phyloP scores from a whole-genome alignment of 2,329 filamentous ascomycete genomes.

The Huntiella savannae region DNA sequence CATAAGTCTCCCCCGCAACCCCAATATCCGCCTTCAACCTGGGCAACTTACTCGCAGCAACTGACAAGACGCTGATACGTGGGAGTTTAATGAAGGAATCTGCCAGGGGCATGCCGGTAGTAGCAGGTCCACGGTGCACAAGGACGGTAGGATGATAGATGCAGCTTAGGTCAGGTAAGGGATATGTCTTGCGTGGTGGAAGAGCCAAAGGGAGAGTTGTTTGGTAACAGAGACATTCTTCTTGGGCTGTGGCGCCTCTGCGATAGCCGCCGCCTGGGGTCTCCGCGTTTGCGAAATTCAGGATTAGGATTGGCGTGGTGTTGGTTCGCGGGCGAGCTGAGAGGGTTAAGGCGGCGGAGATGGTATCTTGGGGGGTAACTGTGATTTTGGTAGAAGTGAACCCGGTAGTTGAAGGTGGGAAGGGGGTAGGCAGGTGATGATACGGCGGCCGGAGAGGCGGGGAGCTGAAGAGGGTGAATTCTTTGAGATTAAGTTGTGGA shows the following conservation, averaged over 20 bases:
- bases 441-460: too few species aligned
- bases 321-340: background rate
- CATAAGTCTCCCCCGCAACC: constrained; percentile 1
- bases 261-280: constrained; percentile 44
- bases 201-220: constrained; percentile 30
- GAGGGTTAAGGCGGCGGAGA: constrained; percentile 2
- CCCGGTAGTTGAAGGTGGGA: background rate
- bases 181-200: constrained; percentile 31
- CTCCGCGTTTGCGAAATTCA: constrained; percentile 7
- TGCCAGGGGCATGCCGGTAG: constrained; percentile 17
- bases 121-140: constrained; percentile 33
- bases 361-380: constrained; percentile 3
- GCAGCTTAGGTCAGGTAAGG: constrained; percentile 27
- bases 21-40: constrained; percentile 7
- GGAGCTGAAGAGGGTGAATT: too few species aligned
- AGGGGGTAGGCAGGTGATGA: too few species aligned
- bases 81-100: constrained; percentile 21
- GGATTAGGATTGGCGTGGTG: background rate
- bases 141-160: constrained; percentile 43
- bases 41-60: constrained; percentile 35
- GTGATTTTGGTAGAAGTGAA: background rate
- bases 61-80: constrained; percentile 38
- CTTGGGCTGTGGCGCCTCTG: constrained; percentile 43
- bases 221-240: constrained; percentile 50
- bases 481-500: too few species aligned